phyloP scores from a whole-genome alignment of 2,329 filamentous ascomycete species.

The Verticillium dahliae region DNA sequence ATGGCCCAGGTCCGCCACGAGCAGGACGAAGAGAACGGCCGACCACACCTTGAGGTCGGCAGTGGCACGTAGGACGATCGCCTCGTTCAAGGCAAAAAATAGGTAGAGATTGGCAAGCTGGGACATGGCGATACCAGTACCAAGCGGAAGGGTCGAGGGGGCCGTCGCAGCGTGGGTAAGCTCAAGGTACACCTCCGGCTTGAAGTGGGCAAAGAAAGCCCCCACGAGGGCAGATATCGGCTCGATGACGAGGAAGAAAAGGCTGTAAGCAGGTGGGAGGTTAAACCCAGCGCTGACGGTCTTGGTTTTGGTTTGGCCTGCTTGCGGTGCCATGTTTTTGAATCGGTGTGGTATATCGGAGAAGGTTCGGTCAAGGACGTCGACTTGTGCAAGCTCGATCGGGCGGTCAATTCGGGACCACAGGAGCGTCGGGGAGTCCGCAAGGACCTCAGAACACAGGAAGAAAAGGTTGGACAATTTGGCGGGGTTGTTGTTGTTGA shows the following conservation, averaged over 20 bases:
- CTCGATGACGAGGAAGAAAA: conserved; percentile 73
- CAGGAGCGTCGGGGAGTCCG: not conserved
- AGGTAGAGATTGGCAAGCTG: conserved; percentile 77
- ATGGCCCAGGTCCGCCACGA: conserved; percentile 73
- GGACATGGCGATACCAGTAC: conserved; percentile 60
- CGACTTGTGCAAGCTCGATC: not conserved
- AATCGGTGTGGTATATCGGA: not conserved
- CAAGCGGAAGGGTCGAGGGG: conserved; percentile 43
- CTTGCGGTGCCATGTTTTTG: not conserved
- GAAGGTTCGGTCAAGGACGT: not conserved
- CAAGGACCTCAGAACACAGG: not conserved
- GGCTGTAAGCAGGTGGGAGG: conserved; percentile 56
- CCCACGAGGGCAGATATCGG: conserved; percentile 46
- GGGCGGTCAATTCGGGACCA: not conserved
- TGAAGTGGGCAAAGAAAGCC: conserved; percentile 44
- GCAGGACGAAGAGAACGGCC: conserved; percentile 57
- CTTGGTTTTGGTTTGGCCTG: not conserved
- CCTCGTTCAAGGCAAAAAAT: conserved; percentile 71
- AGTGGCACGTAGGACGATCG: conserved; percentile 65
- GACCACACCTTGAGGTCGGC: conserved; percentile 64
- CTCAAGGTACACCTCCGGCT: conserved; percentile 50
- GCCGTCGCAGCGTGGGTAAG: conserved; percentile 54
- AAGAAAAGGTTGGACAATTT: not conserved
- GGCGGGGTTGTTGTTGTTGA: not conserved
- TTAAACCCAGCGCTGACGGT: conserved; percentile 24